phyloP scores from a whole-genome alignment of 1,139 yeast species.

The Scheffersomyces parashehatae region DNA sequence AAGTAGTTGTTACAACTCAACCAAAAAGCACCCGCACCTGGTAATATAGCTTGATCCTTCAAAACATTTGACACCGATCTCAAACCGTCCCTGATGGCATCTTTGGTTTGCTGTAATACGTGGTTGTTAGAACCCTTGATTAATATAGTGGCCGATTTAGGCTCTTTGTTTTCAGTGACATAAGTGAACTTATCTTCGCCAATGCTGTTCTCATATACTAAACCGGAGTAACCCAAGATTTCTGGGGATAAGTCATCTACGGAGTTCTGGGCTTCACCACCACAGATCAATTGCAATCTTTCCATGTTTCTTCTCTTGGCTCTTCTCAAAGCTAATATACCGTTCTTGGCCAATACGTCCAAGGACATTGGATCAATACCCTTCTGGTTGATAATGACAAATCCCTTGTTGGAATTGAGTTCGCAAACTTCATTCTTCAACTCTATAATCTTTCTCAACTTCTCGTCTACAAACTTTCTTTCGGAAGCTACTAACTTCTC shows the following conservation, averaged over 20 bases:
- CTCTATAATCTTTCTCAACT: slow-evolving; percentile 86
- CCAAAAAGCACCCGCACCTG: slow-evolving; percentile 98
- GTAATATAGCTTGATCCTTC: slow-evolving; percentile 80
- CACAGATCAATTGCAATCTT: slow-evolving; percentile 91
- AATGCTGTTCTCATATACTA: slow-evolving; percentile 86
- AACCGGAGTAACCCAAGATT: slow-evolving; percentile 87
- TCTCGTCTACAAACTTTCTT: slow-evolving; percentile 92
- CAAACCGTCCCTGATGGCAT: slow-evolving; percentile 95
- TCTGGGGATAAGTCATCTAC: slow-evolving; percentile 90
- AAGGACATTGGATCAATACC: slow-evolving; percentile 99
- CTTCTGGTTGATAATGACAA: slow-evolving; percentile 96
- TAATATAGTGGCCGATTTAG: slow-evolving; percentile 87
- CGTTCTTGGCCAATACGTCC: slow-evolving; percentile 90
- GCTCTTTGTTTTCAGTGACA: slow-evolving; percentile 88
- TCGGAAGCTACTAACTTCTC: slow-evolving; percentile 94
- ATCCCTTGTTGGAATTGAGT: slow-evolving; percentile 69
- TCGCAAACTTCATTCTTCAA: slow-evolving; percentile 91
- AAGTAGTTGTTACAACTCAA: slow-evolving; percentile 77
- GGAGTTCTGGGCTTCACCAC: slow-evolving; percentile 97
- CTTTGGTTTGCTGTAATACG: slow-evolving; percentile 87
- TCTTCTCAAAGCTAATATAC: slow-evolving; percentile 90
- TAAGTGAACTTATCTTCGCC: slow-evolving; percentile 98
- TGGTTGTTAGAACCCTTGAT: slow-evolving; percentile 93
- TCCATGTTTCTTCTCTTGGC: slow-evolving; percentile 99
- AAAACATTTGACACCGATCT: slow-evolving; percentile 92